A percentile compares a stretch with the other conserved stretches of the same genome.
Evolutionary conservation across 306 rosid species (phyloP).

Genomic region (Cicer bijugum): DNA sequence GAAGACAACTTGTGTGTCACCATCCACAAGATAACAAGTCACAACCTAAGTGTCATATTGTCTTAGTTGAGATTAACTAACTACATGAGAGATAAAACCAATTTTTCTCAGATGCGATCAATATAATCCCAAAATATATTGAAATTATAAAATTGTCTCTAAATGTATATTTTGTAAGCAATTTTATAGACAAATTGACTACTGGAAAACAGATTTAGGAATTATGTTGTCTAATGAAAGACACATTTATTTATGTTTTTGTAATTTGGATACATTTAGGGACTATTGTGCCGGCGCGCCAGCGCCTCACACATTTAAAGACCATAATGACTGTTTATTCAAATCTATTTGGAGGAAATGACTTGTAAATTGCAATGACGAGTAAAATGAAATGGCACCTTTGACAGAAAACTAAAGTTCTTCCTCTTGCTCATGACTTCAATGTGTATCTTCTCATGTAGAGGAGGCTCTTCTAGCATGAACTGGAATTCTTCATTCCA

Average conservation of each 20-base stretch:
- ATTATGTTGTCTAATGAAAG: no score
- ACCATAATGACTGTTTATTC: not conserved
- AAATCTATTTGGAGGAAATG: not conserved
- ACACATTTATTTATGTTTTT: no score
- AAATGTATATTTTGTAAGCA: no score
- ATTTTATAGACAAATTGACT: no score
- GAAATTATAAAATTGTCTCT: no score
- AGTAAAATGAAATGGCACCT: slow-evolving; percentile 53
- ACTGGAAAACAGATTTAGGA: no score
- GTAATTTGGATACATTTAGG: no score
- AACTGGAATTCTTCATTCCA: slow-evolving; percentile 93
- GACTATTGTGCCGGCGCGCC: no score
- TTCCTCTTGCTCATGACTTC: slow-evolving; percentile 76
- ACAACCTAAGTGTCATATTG: not conserved
- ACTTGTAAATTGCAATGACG: not conserved
- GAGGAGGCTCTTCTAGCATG: slow-evolving; percentile 92
- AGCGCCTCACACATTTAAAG: no score
- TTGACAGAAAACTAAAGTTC: slow-evolving; percentile 57
- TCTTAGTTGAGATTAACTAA: not conserved
- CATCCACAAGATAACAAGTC: not conserved
- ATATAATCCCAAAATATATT: no score
- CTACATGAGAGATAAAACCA: not conserved
- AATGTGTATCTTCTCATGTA: slow-evolving; percentile 72
- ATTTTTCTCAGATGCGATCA: not conserved
- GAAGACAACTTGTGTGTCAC: not conserved